Conservation (phyloP, 371 early-diverging fungal genomes). For the Ordospora pajunii region DNA sequence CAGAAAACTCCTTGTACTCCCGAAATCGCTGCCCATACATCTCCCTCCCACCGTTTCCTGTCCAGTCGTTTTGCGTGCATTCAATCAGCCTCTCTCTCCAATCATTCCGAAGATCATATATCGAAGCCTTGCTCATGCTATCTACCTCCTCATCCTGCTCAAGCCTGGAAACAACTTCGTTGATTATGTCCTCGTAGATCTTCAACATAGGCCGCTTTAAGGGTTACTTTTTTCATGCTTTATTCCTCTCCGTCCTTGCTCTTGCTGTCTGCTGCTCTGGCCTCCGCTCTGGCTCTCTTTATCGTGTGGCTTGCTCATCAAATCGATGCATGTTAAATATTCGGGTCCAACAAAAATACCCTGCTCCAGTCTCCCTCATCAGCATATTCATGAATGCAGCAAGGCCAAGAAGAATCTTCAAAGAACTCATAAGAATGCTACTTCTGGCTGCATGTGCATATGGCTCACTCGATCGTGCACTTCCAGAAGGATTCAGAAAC, state of each 20-base stretch:
- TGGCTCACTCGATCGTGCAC: neutral
- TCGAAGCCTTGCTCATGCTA: constrained; percentile 27
- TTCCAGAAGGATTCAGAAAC: neutral
- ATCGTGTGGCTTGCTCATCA: no score
- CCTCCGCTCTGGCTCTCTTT: no score
- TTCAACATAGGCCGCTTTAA: constrained; percentile 39
- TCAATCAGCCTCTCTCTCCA: constrained; percentile 53
- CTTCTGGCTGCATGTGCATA: constrained; percentile 16
- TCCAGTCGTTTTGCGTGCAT: constrained; percentile 26
- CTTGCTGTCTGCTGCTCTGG: neutral
- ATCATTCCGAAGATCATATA: constrained; percentile 49
- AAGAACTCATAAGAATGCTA: neutral
- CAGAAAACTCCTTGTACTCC: neutral
- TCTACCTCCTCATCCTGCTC: constrained; percentile 30
- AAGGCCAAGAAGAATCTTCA: neutral
- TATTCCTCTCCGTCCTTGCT: neutral
- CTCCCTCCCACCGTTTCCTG: neutral
- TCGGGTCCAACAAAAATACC: neutral
- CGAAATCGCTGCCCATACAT: neutral
- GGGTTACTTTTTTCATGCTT: constrained; percentile 18
- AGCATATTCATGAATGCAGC: neutral
- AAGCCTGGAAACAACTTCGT: constrained; percentile 40
- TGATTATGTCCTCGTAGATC: constrained; percentile 53
- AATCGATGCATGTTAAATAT: no score
- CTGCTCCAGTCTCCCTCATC: neutral